phyloP scores from a whole-genome alignment of 2,329 filamentous ascomycete species.

The Hypoxylon rubiginosum region DNA sequence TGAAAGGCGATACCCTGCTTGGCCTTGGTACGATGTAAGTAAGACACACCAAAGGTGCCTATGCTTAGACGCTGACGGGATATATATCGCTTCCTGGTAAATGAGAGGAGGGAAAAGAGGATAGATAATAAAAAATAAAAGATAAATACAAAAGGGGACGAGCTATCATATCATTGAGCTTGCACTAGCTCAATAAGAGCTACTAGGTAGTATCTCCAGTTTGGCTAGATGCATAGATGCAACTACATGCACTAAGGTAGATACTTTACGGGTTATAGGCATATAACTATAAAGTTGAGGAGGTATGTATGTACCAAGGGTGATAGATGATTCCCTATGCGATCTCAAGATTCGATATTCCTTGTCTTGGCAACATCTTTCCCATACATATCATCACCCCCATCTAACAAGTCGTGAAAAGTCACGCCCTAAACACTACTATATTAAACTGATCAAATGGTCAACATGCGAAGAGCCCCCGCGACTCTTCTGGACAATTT shows the following conservation, averaged over 20 bases:
- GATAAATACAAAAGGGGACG: too few species aligned
- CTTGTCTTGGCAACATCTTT: neutral
- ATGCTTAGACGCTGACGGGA: neutral
- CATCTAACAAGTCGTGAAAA: neutral
- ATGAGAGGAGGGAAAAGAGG: neutral
- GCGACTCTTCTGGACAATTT: neutral
- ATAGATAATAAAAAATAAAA: neutral
- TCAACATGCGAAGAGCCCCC: neutral
- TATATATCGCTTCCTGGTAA: neutral
- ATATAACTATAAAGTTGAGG: too few species aligned
- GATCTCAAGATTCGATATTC: too few species aligned
- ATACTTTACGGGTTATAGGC: too few species aligned
- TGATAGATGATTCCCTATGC: too few species aligned
- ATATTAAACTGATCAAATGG: neutral
- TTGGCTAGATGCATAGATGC: neutral
- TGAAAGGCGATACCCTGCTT: conserved; percentile 3
- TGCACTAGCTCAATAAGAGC: neutral
- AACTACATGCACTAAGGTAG: too few species aligned
- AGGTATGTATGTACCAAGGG: too few species aligned
- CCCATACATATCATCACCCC: neutral
- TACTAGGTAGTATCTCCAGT: neutral
- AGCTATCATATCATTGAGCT: neutral
- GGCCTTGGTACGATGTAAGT: neutral
- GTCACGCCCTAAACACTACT: neutral
- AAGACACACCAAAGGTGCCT: neutral